phyloP scores from a whole-genome alignment of 2,329 filamentous ascomycete genomes.

The Atkinsonella hypoxylon region DNA sequence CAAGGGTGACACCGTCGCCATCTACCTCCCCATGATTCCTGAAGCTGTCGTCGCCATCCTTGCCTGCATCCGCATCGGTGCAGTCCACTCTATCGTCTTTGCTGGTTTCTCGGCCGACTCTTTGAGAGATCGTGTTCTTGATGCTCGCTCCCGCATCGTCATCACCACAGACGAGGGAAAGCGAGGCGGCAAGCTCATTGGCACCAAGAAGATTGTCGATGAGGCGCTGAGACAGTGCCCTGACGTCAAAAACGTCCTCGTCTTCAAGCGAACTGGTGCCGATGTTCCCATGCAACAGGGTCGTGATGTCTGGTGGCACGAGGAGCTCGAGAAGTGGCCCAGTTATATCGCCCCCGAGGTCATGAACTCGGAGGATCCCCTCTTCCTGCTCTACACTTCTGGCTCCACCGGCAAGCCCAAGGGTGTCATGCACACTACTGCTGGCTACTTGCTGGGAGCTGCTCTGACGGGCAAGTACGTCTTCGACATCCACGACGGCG shows the following conservation, averaged over 20 bases:
- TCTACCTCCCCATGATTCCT: slow-evolving; percentile 98
- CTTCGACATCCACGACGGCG: slow-evolving; percentile 91
- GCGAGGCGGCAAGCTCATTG: slow-evolving; percentile 92
- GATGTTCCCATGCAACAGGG: slow-evolving; percentile 84
- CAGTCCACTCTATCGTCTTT: slow-evolving; percentile 94
- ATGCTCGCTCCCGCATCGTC: slow-evolving; percentile 82
- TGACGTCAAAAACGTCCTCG: slow-evolving; percentile 70
- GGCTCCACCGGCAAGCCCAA: slow-evolving; percentile 98
- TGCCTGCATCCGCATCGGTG: slow-evolving; percentile 83
- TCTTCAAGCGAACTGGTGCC: slow-evolving; percentile 89
- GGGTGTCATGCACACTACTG: slow-evolving; percentile 97
- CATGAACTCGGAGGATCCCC: slow-evolving; percentile 87
- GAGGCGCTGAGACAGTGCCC: slow-evolving; percentile 95
- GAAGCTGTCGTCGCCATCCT: slow-evolving; percentile 87
- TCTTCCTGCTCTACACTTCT: slow-evolving; percentile 96
- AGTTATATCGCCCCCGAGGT: slow-evolving; percentile 79
- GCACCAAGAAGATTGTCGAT: slow-evolving; percentile 98
- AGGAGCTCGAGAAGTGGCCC: slow-evolving; percentile 95
- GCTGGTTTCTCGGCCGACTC: slow-evolving; percentile 96
- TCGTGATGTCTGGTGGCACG: slow-evolving; percentile 96
- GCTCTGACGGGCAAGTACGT: slow-evolving; percentile 96
- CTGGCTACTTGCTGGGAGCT: slow-evolving; percentile 85
- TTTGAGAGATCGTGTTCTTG: slow-evolving; percentile 84
- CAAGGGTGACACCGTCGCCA: slow-evolving; percentile 93
- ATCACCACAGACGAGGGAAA: slow-evolving; percentile 97